Evolutionary conservation across 345 rosid genomes (phyloP), one percentile per base, ranked within the genome.

Genomic region (Salix koriyanagi): DNA sequence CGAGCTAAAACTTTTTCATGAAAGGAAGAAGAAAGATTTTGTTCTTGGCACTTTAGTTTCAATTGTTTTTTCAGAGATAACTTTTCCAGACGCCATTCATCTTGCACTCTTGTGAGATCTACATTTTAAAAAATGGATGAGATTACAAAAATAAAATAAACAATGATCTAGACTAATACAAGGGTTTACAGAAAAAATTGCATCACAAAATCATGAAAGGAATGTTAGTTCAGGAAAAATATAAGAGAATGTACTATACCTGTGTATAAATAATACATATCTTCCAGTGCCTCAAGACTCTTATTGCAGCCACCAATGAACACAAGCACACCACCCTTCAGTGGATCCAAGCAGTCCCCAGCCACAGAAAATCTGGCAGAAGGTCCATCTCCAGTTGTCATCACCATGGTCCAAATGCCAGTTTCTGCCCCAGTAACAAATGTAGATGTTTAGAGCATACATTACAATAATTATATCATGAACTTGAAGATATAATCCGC

Each of bases 201-300:
- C 76, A 39, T 50, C 7, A n/a, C 39, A 48, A 34, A 25, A 66
- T 13, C 66, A 70, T 23, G 37, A 8, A 69, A 73, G 42, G 69
- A 23, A 70, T 21, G 34, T 44, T 13, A 72, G 72, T 36, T 48
- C 73, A 41, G 42, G 42, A 79, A 69, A 75, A 71, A 26, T 4
- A 61, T 54, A 68, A 69, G 80, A 41, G 72, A 23, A 64, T 60
- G 34, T 19, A 72, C 30, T n/a, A 71, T 79, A 96, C 98, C 98
- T 89, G 98, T 96, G 80, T 92, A 77, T 72, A 94, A 83, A 86
- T 86, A 92, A 85, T 88, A 91, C 90, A 94, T 92, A 80, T 94
- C 97, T 82, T 94, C 97, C 75, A 96, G 79, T 68, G 99, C 98
- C 88, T 96, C 99, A 6, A 94, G 99, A 79, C 85, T 88, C 87